These are phyloP conservation scores for Rhodotorula graminis DNA, from an alignment of 768 basidiomycete species.

Conservation along the genomic window DNA sequence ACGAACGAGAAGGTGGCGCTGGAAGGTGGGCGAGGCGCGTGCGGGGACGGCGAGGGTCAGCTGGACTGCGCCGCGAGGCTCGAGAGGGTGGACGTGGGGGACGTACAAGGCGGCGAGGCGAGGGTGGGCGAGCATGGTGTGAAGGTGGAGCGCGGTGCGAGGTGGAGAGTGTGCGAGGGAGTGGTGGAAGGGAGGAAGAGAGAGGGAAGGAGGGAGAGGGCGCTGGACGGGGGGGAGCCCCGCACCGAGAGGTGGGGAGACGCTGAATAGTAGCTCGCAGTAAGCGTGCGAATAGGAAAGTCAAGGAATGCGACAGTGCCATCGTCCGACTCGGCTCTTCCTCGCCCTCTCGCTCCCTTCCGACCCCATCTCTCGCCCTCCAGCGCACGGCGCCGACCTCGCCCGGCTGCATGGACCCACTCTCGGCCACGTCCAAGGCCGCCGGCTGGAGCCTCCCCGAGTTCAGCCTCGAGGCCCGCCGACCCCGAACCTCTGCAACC, in stretches of 20 bases:
- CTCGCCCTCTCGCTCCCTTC: neutral
- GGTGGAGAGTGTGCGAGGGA: slow-evolving; percentile 2
- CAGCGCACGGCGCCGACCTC: neutral
- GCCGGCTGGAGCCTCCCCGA: neutral
- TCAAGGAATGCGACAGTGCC: no score
- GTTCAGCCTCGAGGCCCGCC: slow-evolving; percentile 6
- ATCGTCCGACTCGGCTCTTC: neutral
- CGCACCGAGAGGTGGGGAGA: neutral
- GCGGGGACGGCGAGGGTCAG: slow-evolving; percentile 1
- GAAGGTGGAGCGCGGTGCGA: neutral
- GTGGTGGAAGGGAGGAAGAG: neutral
- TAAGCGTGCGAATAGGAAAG: no score
- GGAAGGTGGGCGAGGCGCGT: neutral
- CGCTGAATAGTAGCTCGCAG: no score
- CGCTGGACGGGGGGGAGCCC: neutral
- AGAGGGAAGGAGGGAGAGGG: neutral
- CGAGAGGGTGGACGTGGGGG: no score
- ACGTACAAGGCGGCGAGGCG: slow-evolving; percentile 23
- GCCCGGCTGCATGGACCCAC: neutral
- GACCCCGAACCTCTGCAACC: neutral
- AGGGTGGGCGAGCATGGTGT: slow-evolving; percentile 9
- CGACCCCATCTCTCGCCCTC: neutral
- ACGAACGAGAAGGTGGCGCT: slow-evolving; percentile 15
- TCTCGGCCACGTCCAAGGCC: slow-evolving; percentile 2
- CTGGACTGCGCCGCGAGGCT: neutral